phyloP scores from a whole-genome alignment of 371 early-diverging fungal species.

The Mucor saturninus region DNA sequence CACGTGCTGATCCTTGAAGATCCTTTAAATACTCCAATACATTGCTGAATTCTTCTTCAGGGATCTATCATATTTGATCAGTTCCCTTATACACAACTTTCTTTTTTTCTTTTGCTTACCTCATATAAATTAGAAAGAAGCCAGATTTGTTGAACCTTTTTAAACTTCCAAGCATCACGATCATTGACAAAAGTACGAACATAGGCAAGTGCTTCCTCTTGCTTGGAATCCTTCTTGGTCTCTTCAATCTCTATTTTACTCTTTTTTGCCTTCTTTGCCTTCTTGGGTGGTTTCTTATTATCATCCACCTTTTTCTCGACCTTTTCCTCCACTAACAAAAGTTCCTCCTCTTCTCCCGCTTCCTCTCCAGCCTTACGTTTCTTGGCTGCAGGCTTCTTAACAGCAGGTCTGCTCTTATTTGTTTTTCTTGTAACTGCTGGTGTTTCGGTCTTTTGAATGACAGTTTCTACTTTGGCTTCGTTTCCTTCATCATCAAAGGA shows the following conservation, averaged over 20 bases:
- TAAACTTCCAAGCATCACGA: conserved; percentile 62
- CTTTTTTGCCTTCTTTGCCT: conserved; percentile 22
- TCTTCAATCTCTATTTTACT: conserved; percentile 23
- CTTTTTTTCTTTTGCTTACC: conserved; percentile 1
- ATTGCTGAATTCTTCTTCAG: conserved; percentile 30
- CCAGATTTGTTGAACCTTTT: conserved; percentile 68
- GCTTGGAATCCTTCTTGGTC: conserved; percentile 26
- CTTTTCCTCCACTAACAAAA: background rate
- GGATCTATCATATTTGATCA: conserved; percentile 27
- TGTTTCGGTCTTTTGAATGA: conserved; percentile 17
- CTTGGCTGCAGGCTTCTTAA: conserved; percentile 24
- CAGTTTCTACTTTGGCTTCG: conserved; percentile 18
- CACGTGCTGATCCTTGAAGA: conserved; percentile 36
- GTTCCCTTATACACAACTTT: background rate
- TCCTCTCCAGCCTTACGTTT: conserved; percentile 23
- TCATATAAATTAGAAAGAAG: conserved; percentile 60
- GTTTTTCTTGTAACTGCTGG: conserved; percentile 6
- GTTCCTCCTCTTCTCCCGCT: conserved; percentile 8
- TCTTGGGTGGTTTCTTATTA: conserved; percentile 20
- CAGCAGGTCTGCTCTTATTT: conserved; percentile 18
- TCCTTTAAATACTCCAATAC: conserved; percentile 32
- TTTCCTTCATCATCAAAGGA: conserved; percentile 40
- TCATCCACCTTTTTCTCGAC: conserved; percentile 6
- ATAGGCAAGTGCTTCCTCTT: conserved; percentile 39
- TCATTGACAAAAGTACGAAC: conserved; percentile 36